Conservation (phyloP, 805 yeast species). For the Wickerhamiella lipophila region DNA sequence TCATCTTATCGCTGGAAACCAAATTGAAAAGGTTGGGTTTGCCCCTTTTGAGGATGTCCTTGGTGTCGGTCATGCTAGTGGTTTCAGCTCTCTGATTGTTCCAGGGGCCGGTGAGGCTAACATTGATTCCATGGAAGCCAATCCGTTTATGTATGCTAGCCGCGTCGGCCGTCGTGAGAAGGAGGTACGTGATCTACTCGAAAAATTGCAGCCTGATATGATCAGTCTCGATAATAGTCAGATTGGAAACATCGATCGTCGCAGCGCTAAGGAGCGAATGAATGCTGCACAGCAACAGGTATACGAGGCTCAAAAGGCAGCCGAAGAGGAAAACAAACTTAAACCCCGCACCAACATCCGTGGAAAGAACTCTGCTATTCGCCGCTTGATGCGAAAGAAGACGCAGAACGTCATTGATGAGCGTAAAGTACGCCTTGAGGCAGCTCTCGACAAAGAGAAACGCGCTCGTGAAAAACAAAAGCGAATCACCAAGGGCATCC, state of each 20-base stretch:
- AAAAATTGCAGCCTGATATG: constrained; percentile 85
- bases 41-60: constrained; percentile 96
- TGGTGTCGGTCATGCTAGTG: constrained; percentile 71
- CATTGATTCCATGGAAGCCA: constrained; percentile 82
- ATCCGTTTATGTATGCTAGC: constrained; percentile 87
- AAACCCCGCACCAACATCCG: constrained; percentile 54
- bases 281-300: constrained; percentile 38
- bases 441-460: constrained; percentile 63
- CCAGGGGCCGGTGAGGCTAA: constrained; percentile 99
- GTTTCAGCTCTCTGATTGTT: constrained; percentile 71
- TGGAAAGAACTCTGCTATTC: constrained; percentile 72
- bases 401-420: constrained; percentile 76
- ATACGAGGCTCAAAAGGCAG: constrained; percentile 32
- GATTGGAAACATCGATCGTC: constrained; percentile 72
- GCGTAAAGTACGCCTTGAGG: constrained; percentile 64
- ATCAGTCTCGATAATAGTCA: constrained; percentile 79
- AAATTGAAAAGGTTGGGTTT: constrained; percentile 51
- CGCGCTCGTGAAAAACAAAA: constrained; percentile 18
- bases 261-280: constrained; percentile 50
- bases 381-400: constrained; percentile 71
- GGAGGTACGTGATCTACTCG: constrained; percentile 74
- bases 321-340: constrained; percentile 39
- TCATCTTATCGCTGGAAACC: constrained; percentile 70
- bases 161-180: constrained; percentile 85
- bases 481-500: constrained; percentile 16